Percentiles rank a stretch among this genome's conserved stretches.
Conservation (phyloP, 805 yeast species). For the Hermanozyma aechmeae region DNA sequence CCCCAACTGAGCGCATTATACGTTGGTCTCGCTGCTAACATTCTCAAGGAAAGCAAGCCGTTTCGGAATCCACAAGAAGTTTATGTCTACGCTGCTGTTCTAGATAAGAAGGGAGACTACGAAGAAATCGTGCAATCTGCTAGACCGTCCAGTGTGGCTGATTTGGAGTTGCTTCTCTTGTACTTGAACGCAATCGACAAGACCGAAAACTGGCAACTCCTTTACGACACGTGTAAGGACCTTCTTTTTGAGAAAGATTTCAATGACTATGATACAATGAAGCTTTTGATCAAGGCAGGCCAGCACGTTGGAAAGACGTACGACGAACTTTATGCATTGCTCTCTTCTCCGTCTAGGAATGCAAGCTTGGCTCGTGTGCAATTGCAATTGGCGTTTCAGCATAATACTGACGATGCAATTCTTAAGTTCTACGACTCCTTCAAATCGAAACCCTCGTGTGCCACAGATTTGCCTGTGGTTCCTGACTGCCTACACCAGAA, state of each 20-base stretch:
- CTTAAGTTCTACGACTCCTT: too few species aligned
- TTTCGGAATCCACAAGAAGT: constrained; percentile 53
- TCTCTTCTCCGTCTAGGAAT: too few species aligned
- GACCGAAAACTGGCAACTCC: constrained; percentile 30
- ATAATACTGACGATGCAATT: too few species aligned
- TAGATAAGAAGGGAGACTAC: constrained; percentile 25
- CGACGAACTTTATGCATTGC: constrained; percentile 8
- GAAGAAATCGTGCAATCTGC: constrained; percentile 19
- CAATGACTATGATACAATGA: constrained; percentile 78
- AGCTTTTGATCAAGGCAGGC: constrained; percentile 40
- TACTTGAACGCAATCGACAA: constrained; percentile 39
- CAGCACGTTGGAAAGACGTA: constrained; percentile 16
- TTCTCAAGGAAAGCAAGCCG: too few species aligned
- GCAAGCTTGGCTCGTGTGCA: too few species aligned
- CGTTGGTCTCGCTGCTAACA: too few species aligned
- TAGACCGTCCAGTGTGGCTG: constrained; percentile 25
- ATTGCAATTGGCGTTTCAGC: too few species aligned
- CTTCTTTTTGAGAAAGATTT: constrained; percentile 40
- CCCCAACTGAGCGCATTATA: too few species aligned
- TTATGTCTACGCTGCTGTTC: constrained; percentile 46
- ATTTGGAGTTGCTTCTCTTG: constrained; percentile 55
- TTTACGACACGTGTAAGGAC: constrained; percentile 23
- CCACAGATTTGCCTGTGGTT: too few species aligned
- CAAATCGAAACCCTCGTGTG: too few species aligned
- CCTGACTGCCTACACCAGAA: too few species aligned